These are phyloP conservation scores for Apiospora koreana DNA, from an alignment of 2,329 filamentous ascomycete genomes.

Conservation along the genomic window DNA sequence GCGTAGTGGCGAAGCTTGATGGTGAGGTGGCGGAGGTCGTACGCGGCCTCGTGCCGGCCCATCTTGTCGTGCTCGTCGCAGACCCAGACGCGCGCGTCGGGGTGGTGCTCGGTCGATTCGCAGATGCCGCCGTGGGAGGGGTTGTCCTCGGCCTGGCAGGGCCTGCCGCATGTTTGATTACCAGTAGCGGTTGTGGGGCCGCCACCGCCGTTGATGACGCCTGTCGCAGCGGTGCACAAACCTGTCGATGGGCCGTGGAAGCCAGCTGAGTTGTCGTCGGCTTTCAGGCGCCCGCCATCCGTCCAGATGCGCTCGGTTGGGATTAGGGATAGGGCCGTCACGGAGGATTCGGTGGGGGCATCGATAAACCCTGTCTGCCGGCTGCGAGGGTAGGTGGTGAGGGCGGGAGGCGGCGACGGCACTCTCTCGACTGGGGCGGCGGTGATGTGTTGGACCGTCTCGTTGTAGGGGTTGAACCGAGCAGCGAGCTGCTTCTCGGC, in stretches of 20 bases:
- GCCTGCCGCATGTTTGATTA: neutral
- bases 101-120: conserved; percentile 22
- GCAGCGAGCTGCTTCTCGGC: neutral
- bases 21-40: conserved; percentile 18
- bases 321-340: neutral
- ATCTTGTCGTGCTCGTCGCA: conserved; percentile 30
- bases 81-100: neutral
- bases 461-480: neutral
- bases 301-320: neutral
- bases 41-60: conserved; percentile 20
- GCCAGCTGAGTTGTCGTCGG: neutral
- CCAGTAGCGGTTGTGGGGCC: neutral
- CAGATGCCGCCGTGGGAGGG: conserved; percentile 15
- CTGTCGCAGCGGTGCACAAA: neutral
- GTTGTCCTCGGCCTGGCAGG: neutral
- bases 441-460: neutral
- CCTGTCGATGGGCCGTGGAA: neutral
- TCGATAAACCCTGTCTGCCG: neutral
- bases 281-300: neutral
- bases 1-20: conserved; percentile 35
- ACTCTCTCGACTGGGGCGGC: neutral
- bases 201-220: neutral
- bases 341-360: no score
- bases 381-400: neutral
- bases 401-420: neutral